phyloP scores from a whole-genome alignment of 1,284 basidiomycete species.

The Gymnopus androsaceus region DNA sequence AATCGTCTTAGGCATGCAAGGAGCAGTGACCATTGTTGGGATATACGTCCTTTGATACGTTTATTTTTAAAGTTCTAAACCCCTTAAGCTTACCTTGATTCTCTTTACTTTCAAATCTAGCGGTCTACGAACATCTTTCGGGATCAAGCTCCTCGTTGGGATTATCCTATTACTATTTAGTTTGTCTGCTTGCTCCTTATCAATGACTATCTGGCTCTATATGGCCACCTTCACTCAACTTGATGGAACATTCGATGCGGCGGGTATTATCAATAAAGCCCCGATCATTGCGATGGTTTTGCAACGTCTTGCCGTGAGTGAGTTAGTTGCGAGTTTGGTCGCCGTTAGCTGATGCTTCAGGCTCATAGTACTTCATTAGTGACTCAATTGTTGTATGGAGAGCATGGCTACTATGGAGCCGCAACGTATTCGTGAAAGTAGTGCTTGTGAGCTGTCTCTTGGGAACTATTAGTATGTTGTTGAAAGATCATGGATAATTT shows the following conservation, averaged over 20 bases:
- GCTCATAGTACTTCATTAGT: background rate
- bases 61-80: background rate
- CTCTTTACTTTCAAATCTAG: background rate
- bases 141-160: background rate
- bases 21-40: background rate
- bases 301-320: background rate
- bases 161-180: background rate
- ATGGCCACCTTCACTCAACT: background rate
- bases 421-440: background rate
- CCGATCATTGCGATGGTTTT: background rate
- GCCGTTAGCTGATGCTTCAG: too few species aligned
- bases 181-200: background rate
- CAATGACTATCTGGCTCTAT: background rate
- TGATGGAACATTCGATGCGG: background rate
- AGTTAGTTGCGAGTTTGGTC: too few species aligned
- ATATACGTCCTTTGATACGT: background rate
- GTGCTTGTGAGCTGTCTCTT: background rate
- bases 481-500: too few species aligned
- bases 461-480: constrained; percentile 1
- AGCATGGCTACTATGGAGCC: constrained; percentile 2
- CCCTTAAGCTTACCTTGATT: background rate
- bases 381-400: constrained; percentile 5
- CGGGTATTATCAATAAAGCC: background rate
- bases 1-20: background rate
- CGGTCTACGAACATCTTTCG: background rate